These are phyloP conservation scores for Camellia oleifera DNA, from an alignment of 179 eudicot genomes.

Conservation along the genomic window DNA sequence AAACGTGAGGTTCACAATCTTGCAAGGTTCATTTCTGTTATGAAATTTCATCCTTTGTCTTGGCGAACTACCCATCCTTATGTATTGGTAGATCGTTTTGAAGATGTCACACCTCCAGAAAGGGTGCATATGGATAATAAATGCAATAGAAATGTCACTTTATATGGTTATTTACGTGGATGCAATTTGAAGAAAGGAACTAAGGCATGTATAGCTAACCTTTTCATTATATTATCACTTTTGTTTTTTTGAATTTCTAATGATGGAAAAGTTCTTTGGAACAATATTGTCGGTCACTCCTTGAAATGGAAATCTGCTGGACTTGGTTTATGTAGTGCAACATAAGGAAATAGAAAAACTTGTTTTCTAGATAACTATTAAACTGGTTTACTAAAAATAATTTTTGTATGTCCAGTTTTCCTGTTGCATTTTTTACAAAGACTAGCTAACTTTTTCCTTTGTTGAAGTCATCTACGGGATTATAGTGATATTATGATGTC, in stretches of 20 bases:
- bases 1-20: slow-evolving; percentile 90
- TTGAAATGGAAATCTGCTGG: neutral
- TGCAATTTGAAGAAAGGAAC: slow-evolving; percentile 89
- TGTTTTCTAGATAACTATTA: neutral
- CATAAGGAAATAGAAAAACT: neutral
- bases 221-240: neutral
- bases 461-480: neutral
- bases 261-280: neutral
- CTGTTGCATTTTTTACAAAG: neutral
- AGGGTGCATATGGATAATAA: slow-evolving; percentile 55
- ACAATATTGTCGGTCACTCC: neutral
- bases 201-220: slow-evolving; percentile 46
- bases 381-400: neutral
- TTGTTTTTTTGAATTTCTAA: neutral
- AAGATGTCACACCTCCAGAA: slow-evolving; percentile 92
- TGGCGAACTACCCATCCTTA: slow-evolving; percentile 87
- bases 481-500: neutral
- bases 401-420: neutral
- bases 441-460: neutral
- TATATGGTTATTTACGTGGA: slow-evolving; percentile 94
- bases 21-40: slow-evolving; percentile 90
- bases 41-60: slow-evolving; percentile 79
- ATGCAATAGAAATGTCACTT: slow-evolving; percentile 82
- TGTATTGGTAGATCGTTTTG: slow-evolving; percentile 87
- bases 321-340: neutral